Percentiles rank a stretch among this genome's conserved stretches.
phyloP scores from a whole-genome alignment of 2,329 filamentous ascomycete genomes.

The Pseudopyricularia cyperi region DNA sequence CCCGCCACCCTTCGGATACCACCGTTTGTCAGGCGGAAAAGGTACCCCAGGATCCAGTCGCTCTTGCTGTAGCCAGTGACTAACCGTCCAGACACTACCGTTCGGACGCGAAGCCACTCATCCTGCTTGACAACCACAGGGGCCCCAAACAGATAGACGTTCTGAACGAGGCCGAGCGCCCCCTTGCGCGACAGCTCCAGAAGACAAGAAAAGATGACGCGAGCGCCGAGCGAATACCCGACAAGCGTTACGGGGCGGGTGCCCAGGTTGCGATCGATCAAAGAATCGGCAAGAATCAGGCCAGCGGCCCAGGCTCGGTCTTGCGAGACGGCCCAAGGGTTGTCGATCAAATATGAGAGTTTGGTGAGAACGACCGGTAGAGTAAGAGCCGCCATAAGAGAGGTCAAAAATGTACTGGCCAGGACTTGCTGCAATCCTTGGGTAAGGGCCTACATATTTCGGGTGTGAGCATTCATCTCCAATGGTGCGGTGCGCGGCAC shows the following conservation, averaged over 20 bases:
- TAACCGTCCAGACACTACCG: constrained; percentile 84
- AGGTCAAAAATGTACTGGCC: constrained; percentile 75
- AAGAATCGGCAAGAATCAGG: constrained; percentile 83
- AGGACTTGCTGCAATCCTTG: constrained; percentile 93
- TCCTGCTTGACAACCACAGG: constrained; percentile 86
- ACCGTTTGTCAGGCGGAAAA: constrained; percentile 88
- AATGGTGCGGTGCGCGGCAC: no score
- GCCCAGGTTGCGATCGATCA: constrained; percentile 83
- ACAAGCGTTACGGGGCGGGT: constrained; percentile 85
- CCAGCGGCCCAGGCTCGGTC: constrained; percentile 81
- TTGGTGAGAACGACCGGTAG: constrained; percentile 89
- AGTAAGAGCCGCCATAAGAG: constrained; percentile 84
- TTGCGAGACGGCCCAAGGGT: constrained; percentile 95
- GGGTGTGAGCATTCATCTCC: background rate
- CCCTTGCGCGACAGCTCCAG: constrained; percentile 75
- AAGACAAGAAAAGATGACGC: constrained; percentile 86
- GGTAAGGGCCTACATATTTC: constrained; percentile 60
- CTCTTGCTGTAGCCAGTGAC: constrained; percentile 89
- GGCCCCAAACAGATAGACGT: constrained; percentile 88
- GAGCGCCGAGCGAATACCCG: constrained; percentile 83
- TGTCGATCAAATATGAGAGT: constrained; percentile 91
- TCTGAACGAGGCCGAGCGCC: constrained; percentile 79
- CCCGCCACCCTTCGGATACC: constrained; percentile 84
- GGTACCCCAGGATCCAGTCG: constrained; percentile 94
- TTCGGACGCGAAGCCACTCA: constrained; percentile 68